Conservation (phyloP, 305 asterid species). For the Fraxinus baroniana region DNA sequence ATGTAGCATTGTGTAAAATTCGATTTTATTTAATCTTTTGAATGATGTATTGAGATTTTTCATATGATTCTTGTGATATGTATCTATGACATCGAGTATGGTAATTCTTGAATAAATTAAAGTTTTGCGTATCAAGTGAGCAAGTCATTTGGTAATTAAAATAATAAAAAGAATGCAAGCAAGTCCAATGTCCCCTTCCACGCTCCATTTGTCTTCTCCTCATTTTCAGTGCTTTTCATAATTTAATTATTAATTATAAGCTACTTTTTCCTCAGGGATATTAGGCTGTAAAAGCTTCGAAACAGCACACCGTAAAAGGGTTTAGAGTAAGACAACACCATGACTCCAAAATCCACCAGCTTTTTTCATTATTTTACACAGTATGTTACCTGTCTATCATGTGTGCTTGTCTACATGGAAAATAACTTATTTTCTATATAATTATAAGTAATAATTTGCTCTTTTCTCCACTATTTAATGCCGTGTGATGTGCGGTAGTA, state of each 20-base stretch:
- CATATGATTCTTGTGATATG: not conserved
- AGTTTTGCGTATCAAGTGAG: not conserved
- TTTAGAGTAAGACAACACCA: not conserved
- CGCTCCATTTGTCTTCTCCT: not conserved
- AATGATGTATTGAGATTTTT: not conserved
- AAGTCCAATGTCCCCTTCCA: not conserved
- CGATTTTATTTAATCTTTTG: not conserved
- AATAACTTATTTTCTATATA: not conserved
- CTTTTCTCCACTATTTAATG: not conserved
- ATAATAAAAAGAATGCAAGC: not conserved
- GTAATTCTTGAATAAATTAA: not conserved
- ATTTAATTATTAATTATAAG: not conserved
- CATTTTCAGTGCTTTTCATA: not conserved
- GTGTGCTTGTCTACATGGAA: not conserved
- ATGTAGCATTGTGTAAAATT: not conserved
- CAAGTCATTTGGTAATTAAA: not conserved
- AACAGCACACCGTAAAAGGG: conserved; percentile 5
- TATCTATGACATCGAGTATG: not conserved
- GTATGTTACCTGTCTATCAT: not conserved
- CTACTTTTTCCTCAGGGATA: not conserved
- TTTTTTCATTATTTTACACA: not conserved
- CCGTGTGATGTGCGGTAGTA: not conserved
- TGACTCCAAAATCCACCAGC: not conserved
- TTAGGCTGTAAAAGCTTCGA: not conserved
- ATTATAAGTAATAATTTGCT: not conserved